Evolutionary conservation across 768 basidiomycete species (phyloP), one percentile per base, ranked within the genome.

Genomic region (Daedaleopsis nitida): DNA sequence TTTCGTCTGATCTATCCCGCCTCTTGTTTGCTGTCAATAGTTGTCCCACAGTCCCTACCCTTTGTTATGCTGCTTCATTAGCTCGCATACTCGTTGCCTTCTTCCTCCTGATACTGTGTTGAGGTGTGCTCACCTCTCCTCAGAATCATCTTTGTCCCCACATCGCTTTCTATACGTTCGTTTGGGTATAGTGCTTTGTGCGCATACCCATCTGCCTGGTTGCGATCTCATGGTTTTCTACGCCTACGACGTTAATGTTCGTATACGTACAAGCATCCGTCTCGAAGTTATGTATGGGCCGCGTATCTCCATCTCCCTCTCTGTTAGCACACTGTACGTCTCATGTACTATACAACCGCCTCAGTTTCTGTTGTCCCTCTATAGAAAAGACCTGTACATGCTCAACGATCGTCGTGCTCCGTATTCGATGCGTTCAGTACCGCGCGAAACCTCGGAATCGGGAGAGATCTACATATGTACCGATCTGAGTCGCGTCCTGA

Each of bases 21-120:
- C 39, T 58, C 55, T 65, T 61, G 64, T 58, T 65, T 60, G 64
- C 64, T 65, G 54, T 59, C 48, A 32, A 58, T 51, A 65, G 55
- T 49, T 38, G 52, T 60, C 24, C 27, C n/a, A n/a, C n/a, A n/a
- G n/a, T n/a, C n/a, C 23, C 21, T 32, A 37, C 21, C 17, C 23
- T 16, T 55, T 47, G 14, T 27, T 58, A 48, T 24, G 55, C 35
- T 17, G 21, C 55, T 50, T 19, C 23, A 49, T 49, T 27, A 23
- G 12, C 51, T n/a, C 14, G 23, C 16, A 24, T 49, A 21, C n/a
- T 23, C 49, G 19, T 37, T 7, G 47, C n/a, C 21, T n/a, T 32
- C 17, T 34, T 50, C 47, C 48, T 44, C 50, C 4, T 32, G 27
- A 32, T 32, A 32, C 7, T 32, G 27, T 32, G 27, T 32, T 32